These are phyloP conservation scores for Colletotrichum agaves DNA, from an alignment of 2,329 filamentous ascomycete genomes.

Conservation along the genomic window DNA sequence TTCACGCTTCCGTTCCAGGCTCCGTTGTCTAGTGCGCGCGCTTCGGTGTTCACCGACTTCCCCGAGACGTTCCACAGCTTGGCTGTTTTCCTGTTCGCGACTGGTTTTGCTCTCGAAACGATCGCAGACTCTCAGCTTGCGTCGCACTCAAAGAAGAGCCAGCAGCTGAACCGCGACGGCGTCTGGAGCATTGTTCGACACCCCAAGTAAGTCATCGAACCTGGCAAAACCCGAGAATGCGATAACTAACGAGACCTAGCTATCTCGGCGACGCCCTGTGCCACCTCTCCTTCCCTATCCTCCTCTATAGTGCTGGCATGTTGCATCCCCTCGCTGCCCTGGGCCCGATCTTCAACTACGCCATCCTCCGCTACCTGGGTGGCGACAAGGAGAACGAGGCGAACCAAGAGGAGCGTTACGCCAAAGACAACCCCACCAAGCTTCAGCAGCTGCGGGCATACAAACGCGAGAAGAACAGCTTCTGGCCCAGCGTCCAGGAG, in stretches of 20 bases:
- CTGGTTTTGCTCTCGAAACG: conserved; percentile 66
- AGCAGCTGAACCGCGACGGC: conserved; percentile 59
- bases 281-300: conserved; percentile 68
- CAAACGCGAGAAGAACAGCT: conserved; percentile 65
- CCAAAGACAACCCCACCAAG: conserved; percentile 60
- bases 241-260: conserved; percentile 46
- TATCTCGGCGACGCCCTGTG: conserved; percentile 70
- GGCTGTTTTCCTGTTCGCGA: conserved; percentile 65
- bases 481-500: conserved; percentile 65
- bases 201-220: conserved; percentile 64
- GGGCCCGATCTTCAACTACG: conserved; percentile 67
- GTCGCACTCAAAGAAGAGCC: conserved; percentile 49
- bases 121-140: conserved; percentile 68
- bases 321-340: conserved; percentile 65
- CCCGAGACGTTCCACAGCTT: conserved; percentile 47
- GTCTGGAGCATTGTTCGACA: conserved; percentile 72
- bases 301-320: conserved; percentile 64
- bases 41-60: conserved; percentile 28
- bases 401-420: conserved; percentile 63
- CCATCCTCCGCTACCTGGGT: conserved; percentile 66
- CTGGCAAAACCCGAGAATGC: accelerated
- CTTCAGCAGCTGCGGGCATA: conserved; percentile 63
- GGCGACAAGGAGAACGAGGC: conserved; percentile 66
- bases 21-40: conserved; percentile 37
- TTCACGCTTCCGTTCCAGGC: conserved; percentile 67